Base-by-base conservation (phyloP, 176 grass and related monocot genomes). In the Rhynchospora breviuscula region DNA sequence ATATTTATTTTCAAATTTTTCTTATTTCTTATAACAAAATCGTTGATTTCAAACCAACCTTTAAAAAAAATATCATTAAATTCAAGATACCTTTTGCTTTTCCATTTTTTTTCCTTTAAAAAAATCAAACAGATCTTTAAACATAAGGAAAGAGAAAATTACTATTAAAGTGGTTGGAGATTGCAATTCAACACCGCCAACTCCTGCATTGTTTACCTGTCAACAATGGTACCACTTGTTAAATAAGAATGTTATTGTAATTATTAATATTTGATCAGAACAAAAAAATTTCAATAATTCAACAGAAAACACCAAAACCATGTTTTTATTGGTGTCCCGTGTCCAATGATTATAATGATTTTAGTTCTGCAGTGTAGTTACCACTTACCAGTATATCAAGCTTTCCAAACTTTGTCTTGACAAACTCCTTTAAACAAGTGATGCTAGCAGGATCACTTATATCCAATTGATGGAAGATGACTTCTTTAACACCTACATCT, bases 391-490 rank as follows among this genome's bases (percentile, higher is more conserved):
- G 54, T 8, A 86, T 89, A 75, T 94, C 87, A 15, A 94, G 73
- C 85, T 58, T 91, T 2, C 87, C 83, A 0, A 89, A 94, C 4
- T 82, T 73, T 7, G 25, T 18, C 48, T 52, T 45, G 61, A 94
- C 72, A 49, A 92, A 90, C n/a, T 74, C 85, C 0, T 77, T 79
- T 8, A 92, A 18, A n/a, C 80, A 85, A 5, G 63, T 63, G 56
- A 86, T 67, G 84, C 90, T 92, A 62, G 44, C 49, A 4, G 82
- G 66, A 67, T 94, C 90, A 2, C 84, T 88, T 46, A 94, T 84
- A 67, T 92, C 92, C 51, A 94, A 8, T 70, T 87, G 92, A 61
- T 94, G 90, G 75, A 94, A 94, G 22, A 83, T 53, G 0, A 90
- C 87, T 7, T 86, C 0, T 77, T 4, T 7, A 61, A 47, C 43